Evolutionary conservation across 1,139 yeast species (phyloP), one percentile per base, ranked within the genome.

Genomic region (Taiozyma onychis): DNA sequence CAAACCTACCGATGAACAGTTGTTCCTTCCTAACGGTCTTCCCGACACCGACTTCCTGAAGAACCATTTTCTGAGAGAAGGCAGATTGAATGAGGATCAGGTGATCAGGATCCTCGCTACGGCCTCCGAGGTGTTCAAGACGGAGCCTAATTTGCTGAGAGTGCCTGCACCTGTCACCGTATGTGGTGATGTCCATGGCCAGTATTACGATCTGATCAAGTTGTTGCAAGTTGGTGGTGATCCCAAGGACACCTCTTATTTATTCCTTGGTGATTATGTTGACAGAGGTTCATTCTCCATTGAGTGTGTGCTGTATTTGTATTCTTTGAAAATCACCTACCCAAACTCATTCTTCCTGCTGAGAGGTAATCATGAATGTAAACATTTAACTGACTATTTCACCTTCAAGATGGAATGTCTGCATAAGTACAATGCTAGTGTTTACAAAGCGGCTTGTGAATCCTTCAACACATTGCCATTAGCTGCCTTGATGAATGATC

Each of bases 181-280:
- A 2, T 91, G 98, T 71, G 98, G 99, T 49, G 99, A 93, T 67
- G 78, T 93, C 30, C 99, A 93, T 67, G 99, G 99, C 9, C 99
- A 93, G 67, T 89, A 81, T 68, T 93, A 80, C 64, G 99, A 93
- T 68, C 75, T 93, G 59, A 78, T 91, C 81, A 91, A 91, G 68
- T 71, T 93, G 47, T 89, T 93, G 66, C 98, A 93, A 65, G 96
- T 91, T 27, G 97, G 97, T 39, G 99, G 98, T 2, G 85, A 85
- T 64, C 97, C 98, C 3, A 76, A 75, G 16, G 71, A 66, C 37
- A 86, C 96, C 0, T 78, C 88, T 14, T 93, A 90, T 66, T 72
- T 93, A 52, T 93, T 93, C 62, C 70, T 93, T 54, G 99, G 99
- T 18, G 99, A 93, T 68, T 93, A 93, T 64, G 99, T 93, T 35